Base-by-base conservation (phyloP, 257 asterid species). In the Solanum acaule region DNA sequence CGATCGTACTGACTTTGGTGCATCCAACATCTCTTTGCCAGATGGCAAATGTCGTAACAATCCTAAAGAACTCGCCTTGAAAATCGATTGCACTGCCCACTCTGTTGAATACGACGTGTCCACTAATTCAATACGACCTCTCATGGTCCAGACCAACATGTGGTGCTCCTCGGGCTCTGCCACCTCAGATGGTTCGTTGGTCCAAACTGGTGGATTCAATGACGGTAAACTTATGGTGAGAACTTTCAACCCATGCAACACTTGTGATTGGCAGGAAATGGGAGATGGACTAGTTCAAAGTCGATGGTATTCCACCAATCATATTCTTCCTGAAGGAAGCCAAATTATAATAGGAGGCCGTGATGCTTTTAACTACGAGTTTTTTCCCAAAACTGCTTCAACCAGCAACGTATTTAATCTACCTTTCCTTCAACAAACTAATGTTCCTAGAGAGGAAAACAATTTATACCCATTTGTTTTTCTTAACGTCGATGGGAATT, bases 131-230 rank as follows among this genome's bases (percentile, higher is more conserved):
- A 6, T 88, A 4, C 91, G 93, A 1, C 95, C 96, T 1, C 93
- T 94, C 40, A 91, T 13, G 25, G 92, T 94, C 77, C 90, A 31
- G 23, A 92, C 95, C 20, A 86, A 94, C 25, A 84, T 87, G 20
- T 93, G 95, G 96, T 93, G 94, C 92, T 93, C 96, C 49, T 90
- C 95, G 10, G 94, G 93, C 10, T 79, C 94, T 5, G 92, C 86
- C 82, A 87, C 83, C 79, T 87, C 91, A 0, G 92, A 93, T 78
- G 94, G 96, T 10, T 29, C 87, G 0, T 49, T 94, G 2, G 31
- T 89, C 23, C 95, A 94, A 18, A 92, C 96, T 0, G 96, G 95
- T 2, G 96, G 96, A 0, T 90, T 73, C 86, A 89, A 87, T 2
- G 90, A 88, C n/a, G 94, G 94, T 1, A 86, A 77, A 8, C 90